Percentiles rank a stretch among this genome's conserved stretches.
Conservation (phyloP, 2,329 filamentous ascomycete species). For the Chalaropsis ovoidea region DNA sequence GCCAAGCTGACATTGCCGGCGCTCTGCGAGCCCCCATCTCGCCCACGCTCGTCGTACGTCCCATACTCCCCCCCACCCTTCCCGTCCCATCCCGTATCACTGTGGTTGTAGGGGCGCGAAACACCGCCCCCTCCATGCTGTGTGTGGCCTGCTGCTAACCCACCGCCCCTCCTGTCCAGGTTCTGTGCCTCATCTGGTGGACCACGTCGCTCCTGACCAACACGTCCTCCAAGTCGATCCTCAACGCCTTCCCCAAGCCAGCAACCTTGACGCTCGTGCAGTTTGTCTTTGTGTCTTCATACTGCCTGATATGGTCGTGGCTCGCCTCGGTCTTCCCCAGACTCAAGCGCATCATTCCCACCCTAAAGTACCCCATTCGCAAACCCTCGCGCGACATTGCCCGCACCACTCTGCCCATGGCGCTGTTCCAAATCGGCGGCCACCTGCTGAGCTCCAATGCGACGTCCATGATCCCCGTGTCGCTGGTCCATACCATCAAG, state of each 20-base stretch:
- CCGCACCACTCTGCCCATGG: slow-evolving; percentile 77
- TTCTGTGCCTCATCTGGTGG: slow-evolving; percentile 86
- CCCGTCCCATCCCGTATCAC: background rate
- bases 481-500: slow-evolving; percentile 96
- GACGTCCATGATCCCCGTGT: slow-evolving; percentile 89
- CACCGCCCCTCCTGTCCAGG: slow-evolving; percentile 40
- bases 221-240: slow-evolving; percentile 92
- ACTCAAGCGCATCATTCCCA: slow-evolving; percentile 61
- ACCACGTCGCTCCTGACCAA: slow-evolving; percentile 91
- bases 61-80: background rate
- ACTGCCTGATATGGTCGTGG: slow-evolving; percentile 72
- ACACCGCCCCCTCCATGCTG: no score
- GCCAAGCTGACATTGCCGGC: slow-evolving; percentile 86
- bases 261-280: slow-evolving; percentile 86
- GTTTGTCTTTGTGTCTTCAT: slow-evolving; percentile 83
- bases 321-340: slow-evolving; percentile 62
- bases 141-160: background rate
- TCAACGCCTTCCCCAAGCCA: slow-evolving; percentile 82
- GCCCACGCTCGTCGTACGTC: slow-evolving; percentile 67
- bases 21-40: slow-evolving; percentile 85
- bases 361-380: slow-evolving; percentile 74
- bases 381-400: slow-evolving; percentile 72
- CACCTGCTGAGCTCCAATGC: slow-evolving; percentile 91
- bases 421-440: slow-evolving; percentile 83
- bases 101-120: background rate